Base-by-base conservation (phyloP, 345 rosid species). In the Eucalyptus polyanthemos region DNA sequence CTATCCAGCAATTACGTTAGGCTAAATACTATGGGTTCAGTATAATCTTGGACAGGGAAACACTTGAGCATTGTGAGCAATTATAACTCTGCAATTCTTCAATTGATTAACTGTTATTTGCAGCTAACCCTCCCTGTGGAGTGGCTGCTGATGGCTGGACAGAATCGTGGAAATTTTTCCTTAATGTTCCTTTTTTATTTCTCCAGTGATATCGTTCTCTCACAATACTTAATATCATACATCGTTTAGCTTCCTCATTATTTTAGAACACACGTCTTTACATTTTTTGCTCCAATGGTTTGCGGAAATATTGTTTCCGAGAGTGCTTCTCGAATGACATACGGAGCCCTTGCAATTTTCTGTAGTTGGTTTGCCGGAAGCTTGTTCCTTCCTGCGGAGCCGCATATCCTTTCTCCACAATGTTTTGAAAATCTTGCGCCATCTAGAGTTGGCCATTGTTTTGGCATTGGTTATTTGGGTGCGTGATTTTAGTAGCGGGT, bases 281-380 rank as follows among this genome's bases (percentile, higher is more conserved):
- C 12, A 21, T 4, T 22, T 56, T 56, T 56, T 56, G 62, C 11
- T 56, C 62, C 62, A 56, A 56, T 56, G 62, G 27, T 56, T 56
- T 2, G 25, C 0, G 29, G 27, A 22, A 45, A 93, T 92, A 60
- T 60, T 60, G n/a, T 60, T 60, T 60, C n/a, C 14, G 3, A 60
- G 67, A 25, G n/a, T 25, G n/a, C 67, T 60, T 60, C 14, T 76
- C 89, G 93, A 31, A 93, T 90, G 40, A 93, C 91, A 89, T 93
- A 92, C 93, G 92, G 21, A 92, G 83, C 90, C 90, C 91, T 51
- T 86, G 92, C n/a, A 11, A 25, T 13, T 60, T 60, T 25, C 13
- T 60, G n/a, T 60, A 60, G 67, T 11, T 60, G 67, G n/a, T 60
- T 5, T 60, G 67, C 67, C 8, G n/a, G 31, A 60, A 60, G 67